Base-by-base conservation (phyloP, 305 asterid genomes). In the Solanum chacoense region DNA sequence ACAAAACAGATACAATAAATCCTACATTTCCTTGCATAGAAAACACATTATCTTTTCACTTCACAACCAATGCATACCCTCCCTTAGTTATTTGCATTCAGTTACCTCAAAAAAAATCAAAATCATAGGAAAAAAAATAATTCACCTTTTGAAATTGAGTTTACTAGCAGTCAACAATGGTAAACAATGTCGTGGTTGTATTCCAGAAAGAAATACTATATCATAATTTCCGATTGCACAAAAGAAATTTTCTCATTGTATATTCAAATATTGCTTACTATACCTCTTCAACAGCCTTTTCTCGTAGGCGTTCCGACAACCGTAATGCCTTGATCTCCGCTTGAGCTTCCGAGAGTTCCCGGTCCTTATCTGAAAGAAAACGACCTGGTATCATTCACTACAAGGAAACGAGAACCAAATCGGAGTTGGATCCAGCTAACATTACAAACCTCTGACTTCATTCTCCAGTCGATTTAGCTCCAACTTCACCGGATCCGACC, bases 201-300 rank as follows among this genome's bases (percentile, higher is more conserved):
- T 76, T 40, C 85, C 85, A 40, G 35, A 38, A 78, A 38, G 85
- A 78, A 38, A 24, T 37, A 78, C 34, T 78, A 40, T 28, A 80
- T 28, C 71, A 80, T 74, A 76, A 34, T 76, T 75, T 29, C 80
- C 26, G 26, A 74, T 74, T 35, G 20, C 34, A 78, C 34, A 78
- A 37, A 77, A 36, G 6, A 11, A 76, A n/a, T 78, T 36, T 5
- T 78, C 63, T 37, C 63, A 78, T 12, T 78, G 34, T 37, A 78
- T n/a, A 45, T 36, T 34, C 11, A 76, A 35, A 76, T 76, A 76
- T 35, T 76, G 83, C 28, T 11, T 35, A 76, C 74, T 29, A 55
- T 84, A 95, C 98, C 98, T 95, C 98, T 93, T 95, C 98, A 73
- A 94, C 98, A 88, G 98, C 98, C 88, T 94, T 95, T 91, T 95